These are phyloP conservation scores for Backusella westeae DNA, from an alignment of 192 early-diverging fungal genomes.

Conservation along the genomic window DNA sequence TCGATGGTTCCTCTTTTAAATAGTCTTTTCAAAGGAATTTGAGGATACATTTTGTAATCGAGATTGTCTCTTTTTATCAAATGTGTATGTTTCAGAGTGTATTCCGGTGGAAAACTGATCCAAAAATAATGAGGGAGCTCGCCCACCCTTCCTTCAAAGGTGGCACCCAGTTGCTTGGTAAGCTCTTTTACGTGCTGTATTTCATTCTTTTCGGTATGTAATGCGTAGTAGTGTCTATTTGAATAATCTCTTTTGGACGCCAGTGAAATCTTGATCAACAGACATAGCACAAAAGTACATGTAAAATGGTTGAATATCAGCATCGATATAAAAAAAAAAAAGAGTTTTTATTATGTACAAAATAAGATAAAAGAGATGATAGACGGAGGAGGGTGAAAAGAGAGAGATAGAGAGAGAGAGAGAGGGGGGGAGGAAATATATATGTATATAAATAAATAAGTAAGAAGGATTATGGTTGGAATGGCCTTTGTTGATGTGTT, in stretches of 20 bases:
- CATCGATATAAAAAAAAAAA: not conserved
- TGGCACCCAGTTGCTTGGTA: slow-evolving; percentile 35
- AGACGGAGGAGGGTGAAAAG: not conserved
- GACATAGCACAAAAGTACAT: not conserved
- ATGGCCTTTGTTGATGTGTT: not conserved
- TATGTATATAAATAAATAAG: slow-evolving; percentile 1
- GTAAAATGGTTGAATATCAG: not conserved
- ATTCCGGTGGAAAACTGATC: slow-evolving; percentile 50
- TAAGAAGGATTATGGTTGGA: not conserved
- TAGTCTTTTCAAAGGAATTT: slow-evolving; percentile 11
- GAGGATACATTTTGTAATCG: slow-evolving; percentile 9
- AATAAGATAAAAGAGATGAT: not conserved
- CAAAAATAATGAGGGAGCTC: slow-evolving; percentile 63
- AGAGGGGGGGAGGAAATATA: not conserved
- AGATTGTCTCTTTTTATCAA: not conserved
- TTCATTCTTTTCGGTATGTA: slow-evolving; percentile 35
- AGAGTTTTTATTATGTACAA: not conserved
- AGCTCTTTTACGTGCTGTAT: slow-evolving; percentile 31
- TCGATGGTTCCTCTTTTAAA: slow-evolving; percentile 14
- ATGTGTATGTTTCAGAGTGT: not conserved
- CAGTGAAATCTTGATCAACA: not conserved
- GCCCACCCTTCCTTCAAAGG: slow-evolving; percentile 63
- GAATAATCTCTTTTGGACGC: slow-evolving; percentile 31
- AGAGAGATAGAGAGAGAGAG: not conserved
- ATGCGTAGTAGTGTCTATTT: slow-evolving; percentile 47